Evolutionary conservation across 148 eudicot species (phyloP).

Genomic region (Heliosperma pusillum): DNA sequence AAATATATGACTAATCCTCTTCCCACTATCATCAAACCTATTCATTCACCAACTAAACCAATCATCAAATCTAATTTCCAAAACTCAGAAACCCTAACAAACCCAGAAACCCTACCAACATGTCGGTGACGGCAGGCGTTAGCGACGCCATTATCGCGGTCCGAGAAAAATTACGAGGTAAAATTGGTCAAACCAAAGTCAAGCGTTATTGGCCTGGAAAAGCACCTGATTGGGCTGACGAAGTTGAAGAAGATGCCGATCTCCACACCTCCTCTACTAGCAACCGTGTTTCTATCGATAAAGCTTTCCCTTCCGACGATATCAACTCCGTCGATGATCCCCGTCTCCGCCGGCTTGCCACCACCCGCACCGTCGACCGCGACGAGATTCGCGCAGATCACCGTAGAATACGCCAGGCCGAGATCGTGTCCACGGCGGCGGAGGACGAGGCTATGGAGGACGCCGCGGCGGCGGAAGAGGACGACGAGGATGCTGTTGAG

Average conservation of each 20-base stretch:
- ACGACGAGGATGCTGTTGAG: slow-evolving; percentile 66
- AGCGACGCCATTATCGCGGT: slow-evolving; percentile 66
- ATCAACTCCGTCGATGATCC: slow-evolving; percentile 43
- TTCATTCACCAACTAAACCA: no score
- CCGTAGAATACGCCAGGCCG: slow-evolving; percentile 65
- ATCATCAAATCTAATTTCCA: no score
- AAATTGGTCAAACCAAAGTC: slow-evolving; percentile 82
- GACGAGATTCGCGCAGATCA: slow-evolving; percentile 68
- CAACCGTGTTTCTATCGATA: slow-evolving; percentile 33
- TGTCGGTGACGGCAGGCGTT: slow-evolving; percentile 91
- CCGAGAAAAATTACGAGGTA: slow-evolving; percentile 81
- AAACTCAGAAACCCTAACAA: background rate
- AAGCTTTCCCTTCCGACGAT: slow-evolving; percentile 47
- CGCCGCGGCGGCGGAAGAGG: slow-evolving; percentile 55
- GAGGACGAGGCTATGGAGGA: slow-evolving; percentile 54
- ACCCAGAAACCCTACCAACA: no score
- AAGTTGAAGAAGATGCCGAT: slow-evolving; percentile 56
- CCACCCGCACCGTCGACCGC: slow-evolving; percentile 40
- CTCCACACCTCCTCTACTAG: slow-evolving; percentile 32
- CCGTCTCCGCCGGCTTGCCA: slow-evolving; percentile 64
- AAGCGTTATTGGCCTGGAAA: slow-evolving; percentile 84
- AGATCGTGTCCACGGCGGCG: slow-evolving; percentile 54
- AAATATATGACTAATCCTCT: no score
- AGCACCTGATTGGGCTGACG: slow-evolving; percentile 87
- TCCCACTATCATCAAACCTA: background rate